Evolutionary conservation across 495 filamentous ascomycete species (phyloP).

Genomic region (Lepidopterella palustris): DNA sequence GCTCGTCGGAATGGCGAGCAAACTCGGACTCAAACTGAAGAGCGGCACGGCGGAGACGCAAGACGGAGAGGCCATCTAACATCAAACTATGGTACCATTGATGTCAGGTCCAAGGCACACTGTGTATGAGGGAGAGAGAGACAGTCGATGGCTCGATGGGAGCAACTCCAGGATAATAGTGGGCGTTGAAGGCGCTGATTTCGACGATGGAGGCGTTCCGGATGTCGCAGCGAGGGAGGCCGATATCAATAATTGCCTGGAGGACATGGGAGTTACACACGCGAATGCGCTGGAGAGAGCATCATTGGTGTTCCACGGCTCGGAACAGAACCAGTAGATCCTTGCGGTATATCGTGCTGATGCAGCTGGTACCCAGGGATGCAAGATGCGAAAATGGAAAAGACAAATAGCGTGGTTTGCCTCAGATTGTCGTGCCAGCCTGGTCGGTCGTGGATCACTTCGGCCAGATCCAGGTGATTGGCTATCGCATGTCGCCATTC

Average conservation of each 20-base stretch:
- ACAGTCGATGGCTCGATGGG: no score
- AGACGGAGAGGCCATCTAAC: no score
- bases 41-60: neutral
- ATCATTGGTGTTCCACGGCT: neutral
- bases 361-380: neutral
- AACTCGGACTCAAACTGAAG: neutral
- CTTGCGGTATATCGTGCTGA: neutral
- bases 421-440: slow-evolving; percentile 3
- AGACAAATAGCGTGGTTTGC: slow-evolving; percentile 1
- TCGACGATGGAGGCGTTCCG: neutral
- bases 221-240: neutral
- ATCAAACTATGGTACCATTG: neutral
- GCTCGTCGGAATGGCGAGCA: neutral
- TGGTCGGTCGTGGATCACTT: neutral
- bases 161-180: neutral
- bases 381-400: neutral
- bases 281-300: neutral
- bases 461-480: neutral
- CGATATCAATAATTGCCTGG: neutral
- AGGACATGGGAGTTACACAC: no score
- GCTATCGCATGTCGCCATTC: neutral
- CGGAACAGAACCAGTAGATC: neutral
- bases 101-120: no score
- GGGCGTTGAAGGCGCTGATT: neutral
- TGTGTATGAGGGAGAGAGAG: no score